phyloP scores from a whole-genome alignment of 2,329 filamentous ascomycete species.

The Fusarium irregulare region DNA sequence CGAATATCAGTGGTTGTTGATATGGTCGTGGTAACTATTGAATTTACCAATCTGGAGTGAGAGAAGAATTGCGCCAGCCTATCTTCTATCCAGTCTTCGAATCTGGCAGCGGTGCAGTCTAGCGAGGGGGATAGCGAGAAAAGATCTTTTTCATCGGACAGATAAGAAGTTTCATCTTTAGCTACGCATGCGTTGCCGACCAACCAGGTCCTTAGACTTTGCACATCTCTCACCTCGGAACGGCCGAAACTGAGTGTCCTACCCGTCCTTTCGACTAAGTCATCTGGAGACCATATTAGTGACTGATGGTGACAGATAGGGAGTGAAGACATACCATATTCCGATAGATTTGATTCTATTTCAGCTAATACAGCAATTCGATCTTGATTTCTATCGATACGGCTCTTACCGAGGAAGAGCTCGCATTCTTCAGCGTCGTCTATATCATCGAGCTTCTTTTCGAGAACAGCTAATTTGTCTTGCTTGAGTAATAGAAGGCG shows the following conservation, averaged over 20 bases:
- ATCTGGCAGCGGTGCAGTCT: not conserved
- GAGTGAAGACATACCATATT: not conserved
- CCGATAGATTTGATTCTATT: not conserved
- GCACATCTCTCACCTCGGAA: not conserved
- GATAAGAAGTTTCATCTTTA: not conserved
- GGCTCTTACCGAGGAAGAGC: not conserved
- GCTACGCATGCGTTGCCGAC: not conserved
- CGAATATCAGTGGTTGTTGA: fast-evolving
- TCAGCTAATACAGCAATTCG: not conserved
- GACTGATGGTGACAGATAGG: fast-evolving
- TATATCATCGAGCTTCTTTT: not conserved
- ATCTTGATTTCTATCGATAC: not conserved
- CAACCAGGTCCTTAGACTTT: not conserved
- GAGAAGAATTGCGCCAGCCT: not conserved
- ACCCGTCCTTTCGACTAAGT: not conserved
- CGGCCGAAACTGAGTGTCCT: not conserved
- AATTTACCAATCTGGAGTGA: not conserved
- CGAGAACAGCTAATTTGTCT: not conserved
- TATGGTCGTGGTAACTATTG: too few species aligned
- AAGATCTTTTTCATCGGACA: not conserved
- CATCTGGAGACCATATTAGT: not conserved
- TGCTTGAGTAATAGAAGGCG: not conserved
- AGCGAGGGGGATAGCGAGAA: not conserved
- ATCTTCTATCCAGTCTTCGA: constrained; percentile 13
- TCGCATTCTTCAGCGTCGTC: not conserved